Conservation (phyloP, 495 filamentous ascomycete species). For the Paragyromitra xinjiangensis region DNA sequence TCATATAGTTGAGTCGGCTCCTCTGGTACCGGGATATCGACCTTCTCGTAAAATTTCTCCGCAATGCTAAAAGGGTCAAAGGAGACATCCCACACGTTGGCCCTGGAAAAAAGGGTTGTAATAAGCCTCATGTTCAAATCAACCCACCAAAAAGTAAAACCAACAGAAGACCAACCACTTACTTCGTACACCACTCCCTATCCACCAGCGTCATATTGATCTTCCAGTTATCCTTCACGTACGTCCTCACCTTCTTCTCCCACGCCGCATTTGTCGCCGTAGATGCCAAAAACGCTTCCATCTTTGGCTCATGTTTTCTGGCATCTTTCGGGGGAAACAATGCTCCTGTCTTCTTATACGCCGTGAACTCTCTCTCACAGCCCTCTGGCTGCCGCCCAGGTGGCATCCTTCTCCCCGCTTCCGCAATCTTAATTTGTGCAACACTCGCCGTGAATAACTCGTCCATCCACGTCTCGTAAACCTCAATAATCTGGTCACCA, state of each 20-base stretch:
- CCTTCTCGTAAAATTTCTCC: conserved; percentile 28
- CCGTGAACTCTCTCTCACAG: conserved; percentile 50
- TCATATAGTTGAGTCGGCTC: conserved; percentile 37
- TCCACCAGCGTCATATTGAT: conserved; percentile 59
- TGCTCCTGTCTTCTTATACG: conserved; percentile 54
- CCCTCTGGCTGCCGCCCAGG: conserved; percentile 10
- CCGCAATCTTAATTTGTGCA: conserved; percentile 42
- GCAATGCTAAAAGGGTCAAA: conserved; percentile 33
- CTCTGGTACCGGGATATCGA: conserved; percentile 14
- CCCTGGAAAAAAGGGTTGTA: conserved; percentile 26
- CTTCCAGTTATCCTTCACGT: conserved; percentile 57
- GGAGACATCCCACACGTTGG: conserved; percentile 37
- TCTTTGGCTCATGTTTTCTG: conserved; percentile 43
- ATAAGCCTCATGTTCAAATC: conserved; percentile 23
- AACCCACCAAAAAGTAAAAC: background rate
- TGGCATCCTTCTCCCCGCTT: conserved; percentile 8
- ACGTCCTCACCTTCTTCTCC: conserved; percentile 38
- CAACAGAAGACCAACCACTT: background rate
- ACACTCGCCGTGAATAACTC: conserved; percentile 37
- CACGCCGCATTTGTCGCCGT: conserved; percentile 23
- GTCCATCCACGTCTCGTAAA: conserved; percentile 41
- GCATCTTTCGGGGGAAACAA: conserved; percentile 55
- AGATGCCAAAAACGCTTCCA: conserved; percentile 47
- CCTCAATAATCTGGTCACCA: conserved; percentile 17
- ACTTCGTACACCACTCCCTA: conserved; percentile 45